Percentiles rank a stretch among this genome's conserved stretches.
Conservation (phyloP, 2,329 filamentous ascomycete genomes). For the Fusarium proliferatum region DNA sequence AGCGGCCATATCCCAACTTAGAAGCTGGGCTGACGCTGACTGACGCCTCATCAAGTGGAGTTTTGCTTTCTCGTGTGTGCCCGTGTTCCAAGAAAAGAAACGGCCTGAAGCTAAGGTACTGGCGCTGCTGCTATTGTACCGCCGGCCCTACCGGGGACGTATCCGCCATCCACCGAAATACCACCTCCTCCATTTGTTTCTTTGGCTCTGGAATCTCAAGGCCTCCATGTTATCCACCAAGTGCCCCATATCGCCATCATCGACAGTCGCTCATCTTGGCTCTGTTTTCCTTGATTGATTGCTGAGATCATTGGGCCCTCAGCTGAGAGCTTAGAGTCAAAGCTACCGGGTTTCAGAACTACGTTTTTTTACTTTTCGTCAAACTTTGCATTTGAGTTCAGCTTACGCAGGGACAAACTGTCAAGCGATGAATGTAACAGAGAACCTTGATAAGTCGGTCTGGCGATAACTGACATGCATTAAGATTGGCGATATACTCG, state of each 20-base stretch:
- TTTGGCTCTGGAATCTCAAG: constrained; percentile 19
- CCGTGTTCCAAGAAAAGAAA: constrained; percentile 40
- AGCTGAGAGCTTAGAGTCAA: not conserved
- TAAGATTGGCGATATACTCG: constrained; percentile 8
- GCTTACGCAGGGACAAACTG: constrained; percentile 21
- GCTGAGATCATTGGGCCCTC: not conserved
- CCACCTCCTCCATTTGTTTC: constrained; percentile 29
- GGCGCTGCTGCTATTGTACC: not conserved
- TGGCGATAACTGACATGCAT: not conserved
- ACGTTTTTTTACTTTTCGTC: not conserved
- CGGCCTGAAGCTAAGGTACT: not conserved
- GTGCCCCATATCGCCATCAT: constrained; percentile 22
- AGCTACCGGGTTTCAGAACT: not conserved
- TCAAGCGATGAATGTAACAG: not conserved
- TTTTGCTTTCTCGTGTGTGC: constrained; percentile 9
- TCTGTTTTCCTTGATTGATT: not conserved
- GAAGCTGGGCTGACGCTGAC: constrained; percentile 29
- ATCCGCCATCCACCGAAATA: constrained; percentile 29
- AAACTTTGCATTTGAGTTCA: constrained; percentile 23
- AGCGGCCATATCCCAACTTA: constrained; percentile 15
- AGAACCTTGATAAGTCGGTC: constrained; percentile 1
- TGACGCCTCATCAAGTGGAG: constrained; percentile 19
- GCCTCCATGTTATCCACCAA: constrained; percentile 27
- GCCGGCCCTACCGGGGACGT: constrained; percentile 26
- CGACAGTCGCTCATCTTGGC: not conserved